Conservation (phyloP, 1,284 basidiomycete species). For the Trametes pubescens region DNA sequence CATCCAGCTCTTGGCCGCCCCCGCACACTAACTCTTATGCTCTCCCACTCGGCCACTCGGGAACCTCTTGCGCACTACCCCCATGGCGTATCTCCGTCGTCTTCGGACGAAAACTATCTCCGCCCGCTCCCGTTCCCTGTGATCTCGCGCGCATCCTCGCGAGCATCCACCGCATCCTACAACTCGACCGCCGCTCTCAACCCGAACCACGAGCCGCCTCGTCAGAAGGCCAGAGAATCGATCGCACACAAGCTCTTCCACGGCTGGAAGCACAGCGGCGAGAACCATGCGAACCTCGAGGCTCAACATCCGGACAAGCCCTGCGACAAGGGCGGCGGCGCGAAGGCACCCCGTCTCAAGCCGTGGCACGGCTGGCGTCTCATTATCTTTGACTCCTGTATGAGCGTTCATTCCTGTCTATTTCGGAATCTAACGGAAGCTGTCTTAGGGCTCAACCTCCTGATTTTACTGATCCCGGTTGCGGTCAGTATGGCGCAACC, state of each 20-base stretch:
- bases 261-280: slow-evolving; percentile 30
- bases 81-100: slow-evolving; percentile 26
- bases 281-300: slow-evolving; percentile 28
- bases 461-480: slow-evolving; percentile 65
- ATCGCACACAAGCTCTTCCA: slow-evolving; percentile 33
- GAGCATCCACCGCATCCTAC: slow-evolving; percentile 37
- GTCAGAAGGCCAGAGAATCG: slow-evolving; percentile 14
- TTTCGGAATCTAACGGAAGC: slow-evolving; percentile 7
- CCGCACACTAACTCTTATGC: slow-evolving; percentile 30
- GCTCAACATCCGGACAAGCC: slow-evolving; percentile 28
- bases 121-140: slow-evolving; percentile 30
- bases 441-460: slow-evolving; percentile 67
- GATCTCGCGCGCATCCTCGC: slow-evolving; percentile 35
- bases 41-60: slow-evolving; percentile 31
- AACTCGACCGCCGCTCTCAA: slow-evolving; percentile 39
- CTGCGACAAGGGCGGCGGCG: slow-evolving; percentile 24
- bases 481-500: slow-evolving; percentile 53
- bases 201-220: slow-evolving; percentile 19
- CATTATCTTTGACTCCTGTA: slow-evolving; percentile 66
- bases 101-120: slow-evolving; percentile 32
- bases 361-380: slow-evolving; percentile 59
- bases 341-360: slow-evolving; percentile 26
- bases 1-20: slow-evolving; percentile 1
- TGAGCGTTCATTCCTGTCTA: slow-evolving; percentile 33
- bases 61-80: slow-evolving; percentile 32